Percentiles rank a stretch among this genome's conserved stretches.
These are phyloP conservation scores for Sanghuangporus baumii DNA, from an alignment of 1,284 basidiomycete genomes.

Conservation along the genomic window DNA sequence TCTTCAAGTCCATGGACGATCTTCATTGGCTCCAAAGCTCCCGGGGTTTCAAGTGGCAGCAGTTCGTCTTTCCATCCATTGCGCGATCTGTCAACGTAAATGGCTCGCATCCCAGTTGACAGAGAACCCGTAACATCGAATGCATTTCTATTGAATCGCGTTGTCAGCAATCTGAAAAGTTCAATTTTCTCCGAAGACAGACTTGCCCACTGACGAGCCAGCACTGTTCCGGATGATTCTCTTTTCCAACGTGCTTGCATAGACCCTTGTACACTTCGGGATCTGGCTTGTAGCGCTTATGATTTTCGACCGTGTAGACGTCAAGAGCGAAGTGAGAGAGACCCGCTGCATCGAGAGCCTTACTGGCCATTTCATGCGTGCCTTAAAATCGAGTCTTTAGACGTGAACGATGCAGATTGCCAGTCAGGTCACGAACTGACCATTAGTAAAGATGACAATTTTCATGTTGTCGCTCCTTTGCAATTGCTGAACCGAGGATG, in stretches of 20 bases:
- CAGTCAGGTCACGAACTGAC: slow-evolving; percentile 16
- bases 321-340: slow-evolving; percentile 15
- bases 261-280: slow-evolving; percentile 26
- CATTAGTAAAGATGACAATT: slow-evolving; percentile 28
- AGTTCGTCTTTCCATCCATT: slow-evolving; percentile 28
- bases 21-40: slow-evolving; percentile 17
- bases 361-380: slow-evolving; percentile 25
- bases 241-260: slow-evolving; percentile 20
- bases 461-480: slow-evolving; percentile 17
- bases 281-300: slow-evolving; percentile 27
- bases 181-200: background rate
- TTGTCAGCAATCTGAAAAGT: background rate
- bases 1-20: slow-evolving; percentile 22
- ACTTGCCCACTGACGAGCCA: slow-evolving; percentile 31
- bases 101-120: slow-evolving; percentile 25
- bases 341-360: slow-evolving; percentile 21
- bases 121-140: slow-evolving; percentile 32
- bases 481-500: slow-evolving; percentile 22
- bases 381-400: background rate
- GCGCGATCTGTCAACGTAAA: slow-evolving; percentile 29
- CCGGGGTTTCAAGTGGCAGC: slow-evolving; percentile 5
- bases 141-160: slow-evolving; percentile 25
- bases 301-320: slow-evolving; percentile 23
- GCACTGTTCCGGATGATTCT: slow-evolving; percentile 19
- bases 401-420: background rate